Evolutionary conservation across 805 yeast species (phyloP), one percentile per base, ranked within the genome.

Genomic region (Suhomyces vadensis): DNA sequence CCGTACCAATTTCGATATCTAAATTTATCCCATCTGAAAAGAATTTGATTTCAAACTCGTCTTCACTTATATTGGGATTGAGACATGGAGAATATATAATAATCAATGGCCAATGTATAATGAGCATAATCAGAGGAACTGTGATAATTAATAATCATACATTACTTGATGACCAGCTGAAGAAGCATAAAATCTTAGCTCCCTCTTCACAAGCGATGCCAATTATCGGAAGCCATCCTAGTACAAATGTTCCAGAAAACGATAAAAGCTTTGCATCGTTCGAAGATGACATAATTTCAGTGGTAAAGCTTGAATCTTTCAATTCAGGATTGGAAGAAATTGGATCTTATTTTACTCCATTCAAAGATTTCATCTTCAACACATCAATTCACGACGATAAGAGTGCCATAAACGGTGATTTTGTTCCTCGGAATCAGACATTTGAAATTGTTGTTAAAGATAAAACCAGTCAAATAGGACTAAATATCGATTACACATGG

Each of bases 71-170:
- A 4, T 38, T 79, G 33, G 82, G 79, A 0, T 63, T 81, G 25
- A 71, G 68, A 42, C 49, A 58, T 1, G 58, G 61, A 21, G 79
- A 80, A 44, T 65, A 55, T 40, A 46, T 81, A 2, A 51, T 78
- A 31, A 42, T 81, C 1, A 62, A 65, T 43, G 85, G 86, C 0
- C 79, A 73, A 46, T 79, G 68, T 49, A 52, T 37, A 3, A 39
- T 81, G 19, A 55, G 56, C 3, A 61, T 81, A 0, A 73, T 70
- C 47, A 56, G 75, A 41, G 86, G 86, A 13, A 73, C 76, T 0
- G 55, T 77, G 0, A 48, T 60, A 3, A 47, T 80, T 1, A 80
- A 81, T 49, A 67, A 73, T 10, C 43, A 50, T 50, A 51, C 52
- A 23, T 25, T 55, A 3, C 49, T 44, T 37, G 54, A 51, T 43